phyloP scores from a whole-genome alignment of 805 yeast species.

The Saccharomycopsis babjevae region DNA sequence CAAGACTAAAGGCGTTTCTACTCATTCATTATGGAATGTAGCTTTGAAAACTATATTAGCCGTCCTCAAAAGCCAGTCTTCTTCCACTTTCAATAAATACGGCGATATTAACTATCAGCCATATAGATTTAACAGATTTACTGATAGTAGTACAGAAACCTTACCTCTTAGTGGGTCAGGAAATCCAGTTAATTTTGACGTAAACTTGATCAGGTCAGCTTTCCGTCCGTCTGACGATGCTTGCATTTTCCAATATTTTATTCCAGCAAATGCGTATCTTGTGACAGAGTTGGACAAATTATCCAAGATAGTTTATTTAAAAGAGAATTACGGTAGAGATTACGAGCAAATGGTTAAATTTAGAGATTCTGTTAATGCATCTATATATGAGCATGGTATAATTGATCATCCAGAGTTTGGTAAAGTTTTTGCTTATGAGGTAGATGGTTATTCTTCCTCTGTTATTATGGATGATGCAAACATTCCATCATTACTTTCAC shows the following conservation, averaged over 20 bases:
- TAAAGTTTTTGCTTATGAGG: constrained; percentile 75
- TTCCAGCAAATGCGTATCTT: constrained; percentile 80
- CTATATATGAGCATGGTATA: constrained; percentile 50
- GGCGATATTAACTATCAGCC: constrained; percentile 35
- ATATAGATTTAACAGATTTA: constrained; percentile 64
- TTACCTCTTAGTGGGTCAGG: constrained; percentile 71
- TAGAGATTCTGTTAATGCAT: constrained; percentile 13
- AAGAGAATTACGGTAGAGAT: constrained; percentile 2
- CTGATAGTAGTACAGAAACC: constrained; percentile 74
- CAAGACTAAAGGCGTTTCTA: not conserved
- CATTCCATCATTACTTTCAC: constrained; percentile 67
- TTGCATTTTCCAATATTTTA: constrained; percentile 43
- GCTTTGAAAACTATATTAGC: constrained; percentile 44
- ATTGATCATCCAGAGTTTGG: constrained; percentile 64
- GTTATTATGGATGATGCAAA: constrained; percentile 86
- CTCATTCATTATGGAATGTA: constrained; percentile 37
- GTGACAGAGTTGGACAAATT: constrained; percentile 45
- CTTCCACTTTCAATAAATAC: constrained; percentile 45
- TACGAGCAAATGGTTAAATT: not conserved
- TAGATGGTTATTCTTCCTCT: constrained; percentile 75
- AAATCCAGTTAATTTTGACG: constrained; percentile 60
- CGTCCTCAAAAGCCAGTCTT: constrained; percentile 49
- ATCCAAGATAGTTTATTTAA: constrained; percentile 23
- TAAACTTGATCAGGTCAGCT: constrained; percentile 49
- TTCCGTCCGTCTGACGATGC: constrained; percentile 47